Evolutionary conservation across 169 alveolate genomes (phyloP).

Genomic region (Plasmodium ovale): DNA sequence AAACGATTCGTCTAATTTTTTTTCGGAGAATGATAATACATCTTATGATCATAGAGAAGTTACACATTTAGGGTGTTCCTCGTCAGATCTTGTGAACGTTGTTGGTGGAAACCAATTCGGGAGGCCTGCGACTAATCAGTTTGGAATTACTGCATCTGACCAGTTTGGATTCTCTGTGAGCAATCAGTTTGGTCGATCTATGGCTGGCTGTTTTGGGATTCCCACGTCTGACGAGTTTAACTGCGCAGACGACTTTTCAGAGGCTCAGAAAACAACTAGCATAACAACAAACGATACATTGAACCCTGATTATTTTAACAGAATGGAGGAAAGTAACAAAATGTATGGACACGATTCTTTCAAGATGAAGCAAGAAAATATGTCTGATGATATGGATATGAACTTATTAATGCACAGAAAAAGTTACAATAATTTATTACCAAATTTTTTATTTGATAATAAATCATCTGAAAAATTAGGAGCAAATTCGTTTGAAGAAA

Average conservation of each 20-base stretch:
- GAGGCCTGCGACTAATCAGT: not conserved
- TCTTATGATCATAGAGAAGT: slow-evolving; percentile 31
- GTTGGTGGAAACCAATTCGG: no score
- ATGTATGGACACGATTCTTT: slow-evolving; percentile 1
- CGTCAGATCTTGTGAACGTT: not conserved
- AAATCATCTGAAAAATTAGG: slow-evolving; percentile 1
- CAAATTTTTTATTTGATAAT: slow-evolving; percentile 56
- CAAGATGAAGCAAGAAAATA: not conserved
- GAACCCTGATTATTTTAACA: slow-evolving; percentile 27
- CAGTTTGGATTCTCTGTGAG: no score
- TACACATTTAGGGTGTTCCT: not conserved
- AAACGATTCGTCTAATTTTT: slow-evolving; percentile 22
- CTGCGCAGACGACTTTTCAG: slow-evolving; percentile 35
- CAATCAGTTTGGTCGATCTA: not conserved
- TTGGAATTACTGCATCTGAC: not conserved
- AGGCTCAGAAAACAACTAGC: slow-evolving; percentile 44
- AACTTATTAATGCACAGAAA: slow-evolving; percentile 22
- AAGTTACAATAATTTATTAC: slow-evolving; percentile 12
- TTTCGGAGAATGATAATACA: slow-evolving; percentile 39
- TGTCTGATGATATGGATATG: slow-evolving; percentile 32
- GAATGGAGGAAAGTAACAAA: slow-evolving; percentile 19
- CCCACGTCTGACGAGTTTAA: not conserved
- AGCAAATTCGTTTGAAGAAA: slow-evolving; percentile 48
- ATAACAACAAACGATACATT: slow-evolving; percentile 54
- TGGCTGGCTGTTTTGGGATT: not conserved